phyloP scores from a whole-genome alignment of 129 eudicot genomes.

The Tagetes patula region DNA sequence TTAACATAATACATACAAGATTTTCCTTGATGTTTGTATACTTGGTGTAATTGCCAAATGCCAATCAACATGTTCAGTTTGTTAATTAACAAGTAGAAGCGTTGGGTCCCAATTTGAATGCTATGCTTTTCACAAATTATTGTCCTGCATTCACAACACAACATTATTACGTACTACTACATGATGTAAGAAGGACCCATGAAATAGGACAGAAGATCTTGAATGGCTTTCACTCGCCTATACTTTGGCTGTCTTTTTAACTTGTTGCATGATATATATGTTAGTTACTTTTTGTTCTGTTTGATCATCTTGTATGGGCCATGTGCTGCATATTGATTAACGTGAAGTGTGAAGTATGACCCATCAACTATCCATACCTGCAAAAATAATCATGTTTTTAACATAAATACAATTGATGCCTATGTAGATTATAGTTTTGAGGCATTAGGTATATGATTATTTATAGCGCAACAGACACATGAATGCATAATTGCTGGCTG shows the following conservation, averaged over 20 bases:
- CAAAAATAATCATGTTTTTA: neutral
- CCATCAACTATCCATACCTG: neutral
- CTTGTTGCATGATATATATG: slow-evolving; percentile 16
- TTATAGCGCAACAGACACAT: neutral
- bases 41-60: neutral
- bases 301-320: slow-evolving; percentile 15
- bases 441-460: neutral
- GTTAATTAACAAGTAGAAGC: neutral
- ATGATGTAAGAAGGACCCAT: slow-evolving; percentile 5
- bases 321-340: neutral
- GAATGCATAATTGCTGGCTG: neutral
- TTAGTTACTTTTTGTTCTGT: slow-evolving; percentile 1
- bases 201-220: slow-evolving; percentile 17
- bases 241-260: slow-evolving; percentile 12
- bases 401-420: neutral
- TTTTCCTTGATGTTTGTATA: neutral
- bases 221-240: neutral
- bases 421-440: neutral
- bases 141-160: slow-evolving; percentile 12
- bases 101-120: slow-evolving; percentile 7
- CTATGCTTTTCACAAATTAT: slow-evolving; percentile 8
- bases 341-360: neutral
- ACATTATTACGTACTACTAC: slow-evolving; percentile 20
- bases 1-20: neutral
- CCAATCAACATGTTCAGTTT: neutral